Conservation (phyloP, 768 basidiomycete genomes). For the Pleurotus citrinopileatus region DNA sequence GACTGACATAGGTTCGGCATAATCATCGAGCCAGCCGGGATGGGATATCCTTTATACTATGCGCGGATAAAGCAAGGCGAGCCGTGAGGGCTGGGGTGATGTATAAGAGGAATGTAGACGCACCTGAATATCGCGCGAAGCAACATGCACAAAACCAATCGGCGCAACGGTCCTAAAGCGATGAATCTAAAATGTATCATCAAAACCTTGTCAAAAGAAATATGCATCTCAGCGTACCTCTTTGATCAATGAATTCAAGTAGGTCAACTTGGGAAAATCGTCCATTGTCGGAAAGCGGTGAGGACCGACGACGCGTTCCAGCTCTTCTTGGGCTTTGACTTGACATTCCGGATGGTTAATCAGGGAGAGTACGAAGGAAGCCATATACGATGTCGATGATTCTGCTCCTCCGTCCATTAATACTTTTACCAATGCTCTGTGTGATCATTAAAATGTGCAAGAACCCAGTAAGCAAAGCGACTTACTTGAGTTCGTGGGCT, state of each 20-base stretch:
- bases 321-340: too few relatives aligned
- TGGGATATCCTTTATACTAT: neutral
- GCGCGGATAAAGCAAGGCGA: neutral
- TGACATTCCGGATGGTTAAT: neutral
- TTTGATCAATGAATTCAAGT: slow-evolving; percentile 2
- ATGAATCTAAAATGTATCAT: neutral
- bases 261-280: neutral
- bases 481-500: neutral
- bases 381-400: neutral
- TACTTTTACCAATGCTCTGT: neutral
- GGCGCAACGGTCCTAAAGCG: slow-evolving; percentile 2
- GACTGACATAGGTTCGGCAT: neutral
- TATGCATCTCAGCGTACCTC: neutral
- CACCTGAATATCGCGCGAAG: neutral
- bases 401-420: neutral
- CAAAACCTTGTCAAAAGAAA: neutral
- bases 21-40: neutral
- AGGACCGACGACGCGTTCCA: neutral
- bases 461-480: neutral
- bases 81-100: too few relatives aligned
- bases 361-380: neutral
- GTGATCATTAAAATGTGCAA: too few relatives aligned
- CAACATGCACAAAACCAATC: neutral
- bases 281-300: neutral
- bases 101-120: neutral